Evolutionary conservation across 2,329 filamentous ascomycete genomes (phyloP).

Genomic region (Colletotrichum sp.): DNA sequence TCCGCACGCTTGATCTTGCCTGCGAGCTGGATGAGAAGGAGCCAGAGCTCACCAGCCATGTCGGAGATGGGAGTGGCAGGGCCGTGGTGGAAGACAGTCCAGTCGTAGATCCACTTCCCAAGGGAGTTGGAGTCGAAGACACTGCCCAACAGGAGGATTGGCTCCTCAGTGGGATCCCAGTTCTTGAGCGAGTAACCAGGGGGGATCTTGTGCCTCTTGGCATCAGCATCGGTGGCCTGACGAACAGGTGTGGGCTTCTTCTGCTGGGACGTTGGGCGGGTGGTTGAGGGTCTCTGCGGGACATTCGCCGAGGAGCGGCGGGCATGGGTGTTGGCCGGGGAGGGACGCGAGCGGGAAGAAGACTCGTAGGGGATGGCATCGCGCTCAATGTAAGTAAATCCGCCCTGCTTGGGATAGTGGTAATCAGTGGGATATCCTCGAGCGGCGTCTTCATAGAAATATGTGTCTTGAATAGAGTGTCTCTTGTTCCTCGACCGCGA

Average conservation of each 20-base stretch:
- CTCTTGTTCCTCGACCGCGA: conserved; percentile 39
- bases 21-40: conserved; percentile 90
- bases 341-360: conserved; percentile 46
- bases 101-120: conserved; percentile 99
- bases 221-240: conserved; percentile 62
- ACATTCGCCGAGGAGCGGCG: conserved; percentile 55
- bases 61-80: conserved; percentile 84
- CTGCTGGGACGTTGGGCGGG: conserved; percentile 49
- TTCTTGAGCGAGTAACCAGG: conserved; percentile 94
- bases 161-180: conserved; percentile 94
- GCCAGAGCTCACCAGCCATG: conserved; percentile 93
- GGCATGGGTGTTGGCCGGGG: conserved; percentile 45
- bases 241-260: conserved; percentile 45
- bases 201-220: conserved; percentile 76
- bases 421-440: conserved; percentile 64
- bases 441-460: conserved; percentile 42
- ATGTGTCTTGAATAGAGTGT: conserved; percentile 17
- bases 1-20: conserved; percentile 94
- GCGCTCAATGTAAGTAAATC: conserved; percentile 39
- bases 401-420: conserved; percentile 60
- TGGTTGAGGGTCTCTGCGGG: conserved; percentile 59
- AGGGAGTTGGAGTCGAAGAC: conserved; percentile 98
- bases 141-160: conserved; percentile 91
- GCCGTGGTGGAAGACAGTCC: conserved; percentile 92
- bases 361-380: conserved; percentile 44